Base-by-base conservation (phyloP, 768 basidiomycete genomes). In the Amanita muscaria region DNA sequence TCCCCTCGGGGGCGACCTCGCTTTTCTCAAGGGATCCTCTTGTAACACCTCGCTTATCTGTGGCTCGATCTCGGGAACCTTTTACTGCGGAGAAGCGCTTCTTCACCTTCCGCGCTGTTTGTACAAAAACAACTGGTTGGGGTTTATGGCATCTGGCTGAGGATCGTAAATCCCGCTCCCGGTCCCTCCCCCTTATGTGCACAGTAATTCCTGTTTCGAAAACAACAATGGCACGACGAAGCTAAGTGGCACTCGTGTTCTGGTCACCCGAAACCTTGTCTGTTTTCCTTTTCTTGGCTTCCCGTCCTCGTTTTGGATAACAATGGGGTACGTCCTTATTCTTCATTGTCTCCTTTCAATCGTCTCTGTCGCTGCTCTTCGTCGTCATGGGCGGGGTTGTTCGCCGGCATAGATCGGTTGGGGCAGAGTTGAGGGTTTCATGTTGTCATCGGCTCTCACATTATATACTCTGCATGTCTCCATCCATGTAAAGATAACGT, bases 41-140 rank as follows among this genome's bases (percentile, higher is more conserved):
- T n/a, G n/a, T n/a, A n/a, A n/a, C n/a, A n/a, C n/a, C n/a, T 22
- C 11, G 31, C 31, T 42, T 15, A 42, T 9, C 12, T 42, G 18
- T 42, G 29, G 31, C 41, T 42, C 41, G 22, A 23, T 42, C 21
- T 21, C 27, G 27, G 25, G 38, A 40, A n/a, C n/a, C n/a, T n/a
- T n/a, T n/a, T 32, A 22, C 41, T 42, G 41, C 31, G 31, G 30
- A 42, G 41, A 42, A 42, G 41, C 6, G 10, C 41, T 33, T 42
- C 41, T 19, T 11, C 32, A 31, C 18, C 14, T 21, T 42, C 22
- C 31, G 19, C 29, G 14, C 12, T 24, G 30, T 14, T 23, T n/a
- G 33, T 30, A 21, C 21, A 29, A 23, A 19, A 21, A 24, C 30
- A 32, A 3, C 5, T 33, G 23, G 18, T 14, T 33, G 15, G 15